phyloP scores from a whole-genome alignment of 1,139 yeast species.

The Entelexis paramagnoliae region DNA sequence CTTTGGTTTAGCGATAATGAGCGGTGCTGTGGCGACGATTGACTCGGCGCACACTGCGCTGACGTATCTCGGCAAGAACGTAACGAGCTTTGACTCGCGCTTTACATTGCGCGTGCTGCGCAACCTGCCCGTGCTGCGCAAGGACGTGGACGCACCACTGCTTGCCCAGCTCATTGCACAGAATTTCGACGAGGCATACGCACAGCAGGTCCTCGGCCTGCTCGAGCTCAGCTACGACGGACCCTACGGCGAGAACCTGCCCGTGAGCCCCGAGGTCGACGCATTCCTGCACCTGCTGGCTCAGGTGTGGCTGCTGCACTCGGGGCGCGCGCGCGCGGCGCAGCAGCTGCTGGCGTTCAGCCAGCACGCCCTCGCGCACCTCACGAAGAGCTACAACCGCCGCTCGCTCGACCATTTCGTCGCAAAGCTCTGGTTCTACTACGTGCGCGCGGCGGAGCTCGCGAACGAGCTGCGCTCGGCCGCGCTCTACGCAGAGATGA shows the following conservation, averaged over 20 bases:
- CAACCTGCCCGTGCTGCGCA: constrained; percentile 67
- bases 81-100: constrained; percentile 71
- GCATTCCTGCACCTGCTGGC: constrained; percentile 67
- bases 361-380: constrained; percentile 40
- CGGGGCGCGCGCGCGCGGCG: constrained; percentile 26
- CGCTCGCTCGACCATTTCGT: constrained; percentile 77
- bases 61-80: constrained; percentile 56
- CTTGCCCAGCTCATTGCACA: constrained; percentile 46
- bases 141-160: constrained; percentile 45
- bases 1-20: background rate
- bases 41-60: constrained; percentile 29
- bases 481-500: constrained; percentile 51
- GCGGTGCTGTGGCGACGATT: constrained; percentile 7
- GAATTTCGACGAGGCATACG: constrained; percentile 36
- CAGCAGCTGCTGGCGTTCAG: constrained; percentile 22
- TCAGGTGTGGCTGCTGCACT: constrained; percentile 66
- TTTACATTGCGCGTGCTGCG: constrained; percentile 78
- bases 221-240: constrained; percentile 23
- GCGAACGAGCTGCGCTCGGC: constrained; percentile 40
- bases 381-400: constrained; percentile 53
- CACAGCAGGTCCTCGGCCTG: constrained; percentile 37
- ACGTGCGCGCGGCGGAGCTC: constrained; percentile 68
- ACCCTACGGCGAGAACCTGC: background rate
- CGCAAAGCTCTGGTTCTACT: constrained; percentile 91
- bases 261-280: constrained; percentile 64